A percentile compares a stretch with the other conserved stretches of the same genome.
phyloP scores from a whole-genome alignment of 257 asterid species.

The Solanum appendiculatum region DNA sequence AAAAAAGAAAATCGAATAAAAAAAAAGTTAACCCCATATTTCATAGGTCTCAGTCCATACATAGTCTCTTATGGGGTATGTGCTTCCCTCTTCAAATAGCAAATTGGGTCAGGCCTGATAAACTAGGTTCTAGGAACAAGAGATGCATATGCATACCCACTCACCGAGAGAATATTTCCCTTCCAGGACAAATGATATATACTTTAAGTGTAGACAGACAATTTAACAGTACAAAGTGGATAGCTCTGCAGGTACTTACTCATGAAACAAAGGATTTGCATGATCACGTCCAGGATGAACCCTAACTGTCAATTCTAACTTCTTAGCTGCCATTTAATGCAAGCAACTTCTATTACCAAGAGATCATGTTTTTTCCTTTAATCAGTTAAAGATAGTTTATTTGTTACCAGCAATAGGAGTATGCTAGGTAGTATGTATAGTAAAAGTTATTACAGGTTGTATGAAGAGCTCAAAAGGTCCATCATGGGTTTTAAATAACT shows the following conservation, averaged over 20 bases:
- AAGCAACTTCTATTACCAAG: background rate
- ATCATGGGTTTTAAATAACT: background rate
- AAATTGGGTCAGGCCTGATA: background rate
- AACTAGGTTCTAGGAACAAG: background rate
- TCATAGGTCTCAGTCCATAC: background rate
- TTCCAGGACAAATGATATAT: background rate
- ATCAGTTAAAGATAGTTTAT: background rate
- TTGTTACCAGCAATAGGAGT: background rate
- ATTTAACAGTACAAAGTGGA: background rate
- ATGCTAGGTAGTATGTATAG: background rate
- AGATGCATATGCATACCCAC: background rate
- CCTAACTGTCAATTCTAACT: constrained; percentile 51
- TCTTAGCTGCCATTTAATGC: constrained; percentile 33
- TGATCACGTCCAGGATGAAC: constrained; percentile 97
- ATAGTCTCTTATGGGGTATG: background rate
- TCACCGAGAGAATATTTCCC: background rate
- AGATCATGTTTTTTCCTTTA: background rate
- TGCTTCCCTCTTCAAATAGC: background rate
- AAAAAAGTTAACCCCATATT: background rate
- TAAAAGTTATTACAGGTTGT: background rate
- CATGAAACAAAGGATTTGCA: constrained; percentile 80
- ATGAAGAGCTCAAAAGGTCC: background rate
- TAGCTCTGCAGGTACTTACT: constrained; percentile 40
- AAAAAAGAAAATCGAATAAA: background rate
- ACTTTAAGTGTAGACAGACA: background rate